Evolutionary conservation across 306 rosid genomes (phyloP).

Genomic region (Phaseolus lunatus): DNA sequence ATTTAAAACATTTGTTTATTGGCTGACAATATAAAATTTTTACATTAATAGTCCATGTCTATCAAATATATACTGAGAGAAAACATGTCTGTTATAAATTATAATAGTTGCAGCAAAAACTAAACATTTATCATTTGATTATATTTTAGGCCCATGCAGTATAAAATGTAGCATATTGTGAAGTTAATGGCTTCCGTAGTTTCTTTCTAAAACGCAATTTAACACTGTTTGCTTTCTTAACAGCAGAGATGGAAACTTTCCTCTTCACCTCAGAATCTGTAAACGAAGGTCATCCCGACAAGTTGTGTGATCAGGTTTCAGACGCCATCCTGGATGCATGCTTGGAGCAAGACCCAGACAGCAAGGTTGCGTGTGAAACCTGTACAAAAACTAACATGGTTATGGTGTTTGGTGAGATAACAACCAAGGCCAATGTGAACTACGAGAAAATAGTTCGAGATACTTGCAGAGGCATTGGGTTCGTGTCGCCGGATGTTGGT

Average conservation of each 20-base stretch:
- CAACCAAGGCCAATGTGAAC: constrained; percentile 71
- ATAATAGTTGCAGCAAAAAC: background rate
- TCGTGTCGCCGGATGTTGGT: constrained; percentile 70
- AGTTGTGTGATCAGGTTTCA: constrained; percentile 84
- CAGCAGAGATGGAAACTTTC: constrained; percentile 72
- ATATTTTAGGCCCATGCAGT: constrained; percentile 5
- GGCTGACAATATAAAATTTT: too few species aligned
- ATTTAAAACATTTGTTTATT: too few species aligned
- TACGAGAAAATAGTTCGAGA: constrained; percentile 75
- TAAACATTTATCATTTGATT: background rate
- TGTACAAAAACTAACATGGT: constrained; percentile 94
- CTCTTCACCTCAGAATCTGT: constrained; percentile 92
- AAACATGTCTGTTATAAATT: too few species aligned
- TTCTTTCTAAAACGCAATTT: constrained; percentile 20
- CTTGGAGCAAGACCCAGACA: constrained; percentile 79
- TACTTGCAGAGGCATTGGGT: constrained; percentile 77
- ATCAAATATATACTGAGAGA: too few species aligned
- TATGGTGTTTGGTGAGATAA: constrained; percentile 88
- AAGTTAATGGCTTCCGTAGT: constrained; percentile 1
- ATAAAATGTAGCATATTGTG: background rate
- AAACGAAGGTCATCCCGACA: constrained; percentile 88
- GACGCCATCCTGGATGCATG: constrained; percentile 91
- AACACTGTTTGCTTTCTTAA: constrained; percentile 21
- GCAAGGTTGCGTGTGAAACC: constrained; percentile 90
- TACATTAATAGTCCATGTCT: too few species aligned